Percentiles rank a stretch among this genome's conserved stretches.
Evolutionary conservation across 148 eudicot genomes (phyloP).

Genomic region (Amaranthus cruentus): DNA sequence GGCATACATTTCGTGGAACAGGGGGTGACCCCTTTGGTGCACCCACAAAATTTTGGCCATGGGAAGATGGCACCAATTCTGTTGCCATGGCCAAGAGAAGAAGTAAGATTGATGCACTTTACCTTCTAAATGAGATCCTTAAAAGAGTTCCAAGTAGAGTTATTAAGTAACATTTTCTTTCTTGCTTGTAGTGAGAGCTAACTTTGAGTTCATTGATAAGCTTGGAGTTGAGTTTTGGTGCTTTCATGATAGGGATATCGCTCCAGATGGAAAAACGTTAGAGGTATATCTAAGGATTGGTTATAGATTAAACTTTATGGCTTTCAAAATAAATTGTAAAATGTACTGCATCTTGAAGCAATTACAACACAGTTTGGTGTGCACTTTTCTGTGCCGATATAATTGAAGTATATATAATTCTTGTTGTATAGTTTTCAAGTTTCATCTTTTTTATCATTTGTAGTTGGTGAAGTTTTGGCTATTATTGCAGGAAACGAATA

Average conservation of each 20-base stretch:
- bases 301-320: background rate
- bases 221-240: conserved; percentile 96
- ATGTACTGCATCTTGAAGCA: background rate
- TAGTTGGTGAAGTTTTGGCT: background rate
- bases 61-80: conserved; percentile 99
- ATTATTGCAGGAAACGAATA: conserved; percentile 66
- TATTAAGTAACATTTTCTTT: background rate
- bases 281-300: conserved; percentile 36
- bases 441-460: background rate
- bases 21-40: conserved; percentile 97
- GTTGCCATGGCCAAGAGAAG: conserved; percentile 91
- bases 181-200: conserved; percentile 76
- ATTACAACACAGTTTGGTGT: background rate
- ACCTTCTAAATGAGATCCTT: background rate
- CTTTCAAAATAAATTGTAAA: background rate
- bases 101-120: conserved; percentile 45
- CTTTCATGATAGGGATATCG: conserved; percentile 97
- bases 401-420: background rate
- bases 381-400: background rate
- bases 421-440: background rate
- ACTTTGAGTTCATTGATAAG: conserved; percentile 90
- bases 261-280: conserved; percentile 85
- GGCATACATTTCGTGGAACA: conserved; percentile 99
- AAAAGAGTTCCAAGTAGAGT: background rate
- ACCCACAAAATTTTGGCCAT: conserved; percentile 90